Conservation (phyloP, 2,329 filamentous ascomycete species). For the Aspergillus transmontanensis region DNA sequence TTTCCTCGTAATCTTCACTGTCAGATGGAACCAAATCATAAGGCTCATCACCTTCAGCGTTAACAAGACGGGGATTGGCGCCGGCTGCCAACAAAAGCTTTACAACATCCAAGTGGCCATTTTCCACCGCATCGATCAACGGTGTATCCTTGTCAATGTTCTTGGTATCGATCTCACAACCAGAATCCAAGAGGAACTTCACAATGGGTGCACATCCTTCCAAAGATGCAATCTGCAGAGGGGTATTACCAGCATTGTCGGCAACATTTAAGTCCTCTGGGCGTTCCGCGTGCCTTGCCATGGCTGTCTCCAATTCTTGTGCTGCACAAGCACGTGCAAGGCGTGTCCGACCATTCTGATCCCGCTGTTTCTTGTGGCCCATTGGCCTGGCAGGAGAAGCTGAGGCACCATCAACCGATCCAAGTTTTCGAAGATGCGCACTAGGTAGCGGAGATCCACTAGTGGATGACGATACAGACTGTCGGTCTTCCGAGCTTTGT, state of each 20-base stretch:
- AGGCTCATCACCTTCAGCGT: constrained; percentile 89
- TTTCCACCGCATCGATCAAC: constrained; percentile 93
- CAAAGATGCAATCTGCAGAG: constrained; percentile 87
- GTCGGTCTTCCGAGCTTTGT: constrained; percentile 49
- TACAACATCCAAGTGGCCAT: constrained; percentile 87
- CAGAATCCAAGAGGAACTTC: constrained; percentile 78
- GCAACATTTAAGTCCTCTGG: constrained; percentile 86
- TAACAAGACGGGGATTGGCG: constrained; percentile 87
- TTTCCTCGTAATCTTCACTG: constrained; percentile 76
- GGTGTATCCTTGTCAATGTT: constrained; percentile 85
- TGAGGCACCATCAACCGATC: constrained; percentile 46
- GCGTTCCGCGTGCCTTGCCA: constrained; percentile 72
- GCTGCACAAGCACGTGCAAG: constrained; percentile 87
- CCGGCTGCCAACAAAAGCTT: constrained; percentile 80
- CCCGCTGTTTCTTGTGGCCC: constrained; percentile 78
- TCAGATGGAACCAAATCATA: constrained; percentile 79
- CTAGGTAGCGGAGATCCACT: constrained; percentile 48
- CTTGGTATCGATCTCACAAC: constrained; percentile 80
- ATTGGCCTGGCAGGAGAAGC: constrained; percentile 68
- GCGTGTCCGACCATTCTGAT: constrained; percentile 88
- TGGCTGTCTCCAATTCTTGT: constrained; percentile 78
- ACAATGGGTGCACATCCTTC: constrained; percentile 87
- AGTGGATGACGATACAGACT: constrained; percentile 47
- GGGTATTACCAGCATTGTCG: constrained; percentile 95
- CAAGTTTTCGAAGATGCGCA: constrained; percentile 44